Evolutionary conservation across 768 basidiomycete species (phyloP), one percentile per base, ranked within the genome.

Genomic region (Panellus pusillus): DNA sequence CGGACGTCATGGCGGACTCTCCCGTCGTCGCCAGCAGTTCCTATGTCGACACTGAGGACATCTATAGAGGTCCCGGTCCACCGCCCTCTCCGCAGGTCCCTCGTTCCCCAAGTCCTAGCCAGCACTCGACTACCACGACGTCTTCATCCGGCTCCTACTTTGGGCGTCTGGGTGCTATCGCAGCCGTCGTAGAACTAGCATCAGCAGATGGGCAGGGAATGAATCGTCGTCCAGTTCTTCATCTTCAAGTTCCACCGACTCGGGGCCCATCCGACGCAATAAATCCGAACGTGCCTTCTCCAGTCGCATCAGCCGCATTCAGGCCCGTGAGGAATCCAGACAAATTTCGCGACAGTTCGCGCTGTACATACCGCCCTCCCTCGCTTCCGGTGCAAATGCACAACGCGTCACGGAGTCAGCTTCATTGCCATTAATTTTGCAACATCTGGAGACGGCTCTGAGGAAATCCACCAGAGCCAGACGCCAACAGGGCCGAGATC

Each of bases 131-230:
- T 3, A 62, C 70, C 19, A 68, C 71, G 1, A 70, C 70, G 6
- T 67, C 72, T 14, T 68, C 72, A 1, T 72, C 76, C 11, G 46
- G 41, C 9, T 72, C 76, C 6, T 76, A 75, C 9, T 73, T 74
- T 42, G 72, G 77, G 24, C 71, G 73, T 6, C 70, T 82, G 29
- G 81, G 80, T 8, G 75, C 77, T 18, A 73, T 84, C 29, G 77
- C 86, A 17, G 77, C 84, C 1, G 78, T 86, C 35, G 77, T 89
- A 9, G 89, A 91, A 59, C 75, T 79, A 44, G 87, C 7, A 87
- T 89, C 54, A 71, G 83, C 35, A 79, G 83, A 54, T 91, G 88
- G 88, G 86, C 87, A 18, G 74, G 82, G 56, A 74, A 76, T 38
- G 76, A 74, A 63, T 8, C 32, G 3, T 70, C 72, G 2, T 70